Base-by-base conservation (phyloP, 176 grass and related monocot genomes). In the Elaeis guineensis region DNA sequence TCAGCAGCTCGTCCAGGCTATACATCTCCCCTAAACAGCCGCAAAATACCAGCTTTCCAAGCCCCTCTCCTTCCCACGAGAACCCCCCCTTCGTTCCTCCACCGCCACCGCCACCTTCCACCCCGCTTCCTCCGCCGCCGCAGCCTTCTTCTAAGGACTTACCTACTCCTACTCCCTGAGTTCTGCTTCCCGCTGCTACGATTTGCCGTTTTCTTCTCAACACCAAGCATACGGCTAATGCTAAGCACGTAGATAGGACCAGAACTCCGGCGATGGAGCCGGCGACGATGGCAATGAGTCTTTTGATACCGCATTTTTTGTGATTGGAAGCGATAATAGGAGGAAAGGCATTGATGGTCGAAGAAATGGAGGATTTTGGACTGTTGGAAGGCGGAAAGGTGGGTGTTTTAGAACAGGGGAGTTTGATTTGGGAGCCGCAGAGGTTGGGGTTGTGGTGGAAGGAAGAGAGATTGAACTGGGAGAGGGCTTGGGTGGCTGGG, bases 51-150 rank as follows among this genome's bases (percentile, higher is more conserved):
- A 97, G 76, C 75, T 83, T 91, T 49, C 87, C 92, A 29, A 81
- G 77, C 19, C 87, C 85, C 62, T 97, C 87, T 35, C 75, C 61
- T 76, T 96, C 92, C 92, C 92, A 97, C 51, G 87, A 90, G 78
- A 91, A 90, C 19, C 70, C 83, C 1, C 74, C 52, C 14, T 49
- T 70, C 16, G 32, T 66, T 23, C 25, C 54, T 6, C 6, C 62
- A 9, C 65, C 24, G 2, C 51, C 44, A 57, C 50, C 58, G 3
- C 51, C 50, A 4, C 19, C 73, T 16, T 35, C 69, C 26, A 19
- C 68, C 1, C 17, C 21, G 51, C 22, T 24, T 18, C 12, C 21
- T 22, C 16, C 23, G 22, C 5, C 65, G 57, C 51, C 19, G 30
- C 53, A 12, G 16, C 64, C 18, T 7, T 69, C 12, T 52, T 65